Percentiles rank a stretch among this genome's conserved stretches.
These are phyloP conservation scores for Mollisiaceae sp. DNA, from an alignment of 2,329 filamentous ascomycete genomes.

Conservation along the genomic window DNA sequence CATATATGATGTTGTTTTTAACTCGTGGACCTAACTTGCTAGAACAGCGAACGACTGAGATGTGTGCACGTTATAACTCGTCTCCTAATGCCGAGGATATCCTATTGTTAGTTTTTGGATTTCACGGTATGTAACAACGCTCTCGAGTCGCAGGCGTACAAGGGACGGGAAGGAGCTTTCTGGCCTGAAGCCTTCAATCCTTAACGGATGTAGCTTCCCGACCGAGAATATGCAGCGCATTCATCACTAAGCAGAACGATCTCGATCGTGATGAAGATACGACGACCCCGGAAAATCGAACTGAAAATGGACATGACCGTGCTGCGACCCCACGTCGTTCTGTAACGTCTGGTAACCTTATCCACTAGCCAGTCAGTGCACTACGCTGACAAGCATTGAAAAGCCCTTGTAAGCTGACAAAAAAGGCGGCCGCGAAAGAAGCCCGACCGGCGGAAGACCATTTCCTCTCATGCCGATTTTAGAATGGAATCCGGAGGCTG, in stretches of 20 bases:
- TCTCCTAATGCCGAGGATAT: too few species aligned
- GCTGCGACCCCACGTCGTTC: background rate
- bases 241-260: background rate
- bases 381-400: background rate
- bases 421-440: background rate
- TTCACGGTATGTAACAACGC: too few species aligned
- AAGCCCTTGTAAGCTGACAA: slow-evolving; percentile 5
- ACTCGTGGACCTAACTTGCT: too few species aligned
- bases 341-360: background rate
- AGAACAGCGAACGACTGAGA: too few species aligned
- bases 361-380: background rate
- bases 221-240: too few species aligned
- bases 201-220: too few species aligned
- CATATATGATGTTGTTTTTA: too few species aligned
- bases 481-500: background rate
- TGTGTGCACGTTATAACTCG: too few species aligned
- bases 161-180: too few species aligned
- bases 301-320: background rate
- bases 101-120: too few species aligned
- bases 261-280: background rate
- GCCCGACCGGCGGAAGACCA: background rate
- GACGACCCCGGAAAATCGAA: background rate
- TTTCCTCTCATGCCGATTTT: background rate
- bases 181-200: too few species aligned
- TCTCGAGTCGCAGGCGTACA: too few species aligned